These are phyloP conservation scores for Ogataea methylovora DNA, from an alignment of 805 yeast species.

Conservation along the genomic window DNA sequence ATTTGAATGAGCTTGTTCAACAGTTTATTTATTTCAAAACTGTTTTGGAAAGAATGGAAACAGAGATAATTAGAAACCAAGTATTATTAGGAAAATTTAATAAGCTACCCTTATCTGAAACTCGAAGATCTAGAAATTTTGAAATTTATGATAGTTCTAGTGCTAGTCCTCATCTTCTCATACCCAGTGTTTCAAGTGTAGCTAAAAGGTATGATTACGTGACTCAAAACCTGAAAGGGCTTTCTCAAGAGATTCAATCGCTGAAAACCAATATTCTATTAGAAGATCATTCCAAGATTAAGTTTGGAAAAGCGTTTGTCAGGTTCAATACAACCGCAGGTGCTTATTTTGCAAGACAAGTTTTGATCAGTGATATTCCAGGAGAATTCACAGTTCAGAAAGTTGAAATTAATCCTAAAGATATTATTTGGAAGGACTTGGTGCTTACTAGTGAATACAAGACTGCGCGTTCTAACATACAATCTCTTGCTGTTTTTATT, in stretches of 20 bases:
- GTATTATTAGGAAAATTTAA: conserved; percentile 7
- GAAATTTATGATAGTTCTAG: no score
- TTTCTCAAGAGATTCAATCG: no score
- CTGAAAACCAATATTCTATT: no score
- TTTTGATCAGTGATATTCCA: conserved; percentile 36
- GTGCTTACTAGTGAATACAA: conserved; percentile 28
- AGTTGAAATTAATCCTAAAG: conserved; percentile 54
- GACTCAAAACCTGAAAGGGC: no score
- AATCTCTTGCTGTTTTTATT: conserved; percentile 34
- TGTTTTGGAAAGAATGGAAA: conserved; percentile 32
- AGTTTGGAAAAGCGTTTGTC: conserved; percentile 45
- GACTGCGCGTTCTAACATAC: conserved; percentile 25
- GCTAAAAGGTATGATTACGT: no score
- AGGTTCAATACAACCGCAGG: conserved; percentile 50
- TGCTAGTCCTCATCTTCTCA: no score
- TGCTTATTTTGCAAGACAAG: conserved; percentile 59
- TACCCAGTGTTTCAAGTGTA: no score
- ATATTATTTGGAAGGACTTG: conserved; percentile 65
- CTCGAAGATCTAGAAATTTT: no score
- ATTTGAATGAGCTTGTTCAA: conserved; percentile 25
- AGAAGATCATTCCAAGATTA: conserved; percentile 1
- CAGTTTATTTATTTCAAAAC: conserved; percentile 22
- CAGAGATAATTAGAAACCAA: conserved; percentile 27
- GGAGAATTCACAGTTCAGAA: conserved; percentile 26
- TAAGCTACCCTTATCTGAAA: no score